A percentile compares a stretch with the other conserved stretches of the same genome.
These are phyloP conservation scores for Paxillus ammoniavirescens DNA, from an alignment of 768 basidiomycete species.

Conservation along the genomic window DNA sequence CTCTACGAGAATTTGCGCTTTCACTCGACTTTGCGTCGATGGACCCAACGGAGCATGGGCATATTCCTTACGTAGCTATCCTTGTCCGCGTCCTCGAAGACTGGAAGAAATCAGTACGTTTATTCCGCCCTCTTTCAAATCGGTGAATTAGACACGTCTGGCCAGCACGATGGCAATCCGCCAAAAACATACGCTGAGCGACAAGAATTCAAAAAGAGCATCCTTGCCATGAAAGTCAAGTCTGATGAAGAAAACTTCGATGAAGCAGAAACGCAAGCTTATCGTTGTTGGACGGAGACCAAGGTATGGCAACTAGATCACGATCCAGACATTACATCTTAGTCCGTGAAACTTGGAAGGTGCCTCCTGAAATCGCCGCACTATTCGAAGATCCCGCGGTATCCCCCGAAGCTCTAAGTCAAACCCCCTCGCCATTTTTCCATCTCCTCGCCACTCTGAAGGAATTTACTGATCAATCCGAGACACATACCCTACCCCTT, in stretches of 20 bases:
- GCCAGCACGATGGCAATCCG: slow-evolving; percentile 63
- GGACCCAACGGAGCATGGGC: slow-evolving; percentile 87
- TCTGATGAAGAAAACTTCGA: slow-evolving; percentile 97
- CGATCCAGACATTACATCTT: slow-evolving; percentile 1
- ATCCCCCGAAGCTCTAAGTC: slow-evolving; percentile 35
- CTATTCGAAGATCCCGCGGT: slow-evolving; percentile 66
- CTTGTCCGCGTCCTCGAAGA: slow-evolving; percentile 79
- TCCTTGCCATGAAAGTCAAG: slow-evolving; percentile 68
- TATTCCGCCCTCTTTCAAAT: not conserved
- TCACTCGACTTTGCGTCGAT: slow-evolving; percentile 71
- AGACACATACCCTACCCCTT: slow-evolving; percentile 71
- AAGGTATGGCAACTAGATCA: slow-evolving; percentile 30
- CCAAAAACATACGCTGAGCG: slow-evolving; percentile 61
- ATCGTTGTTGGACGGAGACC: slow-evolving; percentile 69
- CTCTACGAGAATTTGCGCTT: slow-evolving; percentile 69
- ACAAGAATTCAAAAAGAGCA: slow-evolving; percentile 68
- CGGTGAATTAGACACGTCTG: not conserved
- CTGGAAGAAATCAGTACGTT: slow-evolving; percentile 74
- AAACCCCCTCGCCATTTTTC: slow-evolving; percentile 68
- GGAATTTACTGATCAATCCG: slow-evolving; percentile 54
- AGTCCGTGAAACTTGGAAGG: slow-evolving; percentile 26
- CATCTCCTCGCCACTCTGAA: slow-evolving; percentile 73
- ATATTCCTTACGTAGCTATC: slow-evolving; percentile 88
- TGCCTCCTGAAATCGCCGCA: slow-evolving; percentile 64
- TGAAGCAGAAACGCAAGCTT: slow-evolving; percentile 87